A percentile compares a stretch with the other conserved stretches of the same genome.
phyloP scores from a whole-genome alignment of 1,284 basidiomycete genomes.

The Athelia sp. region DNA sequence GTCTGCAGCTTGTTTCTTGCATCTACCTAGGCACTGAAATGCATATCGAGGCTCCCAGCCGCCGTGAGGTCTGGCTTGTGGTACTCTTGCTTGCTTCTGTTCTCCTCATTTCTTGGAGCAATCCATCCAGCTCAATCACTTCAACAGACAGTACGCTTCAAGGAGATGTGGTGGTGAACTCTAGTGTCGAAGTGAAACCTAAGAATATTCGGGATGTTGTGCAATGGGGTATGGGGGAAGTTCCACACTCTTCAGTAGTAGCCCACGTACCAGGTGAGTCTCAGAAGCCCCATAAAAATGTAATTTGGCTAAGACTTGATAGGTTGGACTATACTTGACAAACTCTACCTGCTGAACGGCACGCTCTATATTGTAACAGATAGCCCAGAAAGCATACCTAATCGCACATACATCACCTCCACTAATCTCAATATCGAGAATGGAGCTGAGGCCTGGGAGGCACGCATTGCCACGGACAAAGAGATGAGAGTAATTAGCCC shows the following conservation, averaged over 20 bases:
- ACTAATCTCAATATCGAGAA: slow-evolving; percentile 44
- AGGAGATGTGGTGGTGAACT: too few relatives aligned
- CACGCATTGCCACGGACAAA: slow-evolving; percentile 64
- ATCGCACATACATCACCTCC: slow-evolving; percentile 52
- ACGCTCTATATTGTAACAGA: slow-evolving; percentile 71
- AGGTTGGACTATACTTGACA: slow-evolving; percentile 87
- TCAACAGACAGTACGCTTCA: too few relatives aligned
- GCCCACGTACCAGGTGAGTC: slow-evolving; percentile 57
- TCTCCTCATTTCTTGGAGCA: slow-evolving; percentile 31
- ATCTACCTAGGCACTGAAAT: slow-evolving; percentile 11
- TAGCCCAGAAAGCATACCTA: slow-evolving; percentile 47
- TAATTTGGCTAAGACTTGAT: neutral
- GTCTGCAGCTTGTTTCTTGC: too few relatives aligned
- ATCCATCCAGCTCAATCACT: slow-evolving; percentile 2
- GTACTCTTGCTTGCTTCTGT: slow-evolving; percentile 40
- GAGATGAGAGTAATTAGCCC: slow-evolving; percentile 75
- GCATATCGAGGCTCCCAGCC: slow-evolving; percentile 33
- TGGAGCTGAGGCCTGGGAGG: slow-evolving; percentile 36
- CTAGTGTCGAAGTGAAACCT: slow-evolving; percentile 1
- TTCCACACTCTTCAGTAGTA: slow-evolving; percentile 55
- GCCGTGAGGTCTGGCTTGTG: slow-evolving; percentile 47
- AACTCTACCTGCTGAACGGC: slow-evolving; percentile 72
- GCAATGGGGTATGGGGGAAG: slow-evolving; percentile 33
- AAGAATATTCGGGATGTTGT: slow-evolving; percentile 27
- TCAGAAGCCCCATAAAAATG: too few relatives aligned